Evolutionary conservation across 306 rosid genomes (phyloP), one percentile per base, ranked within the genome.

Genomic region (Vachellia collinsii): DNA sequence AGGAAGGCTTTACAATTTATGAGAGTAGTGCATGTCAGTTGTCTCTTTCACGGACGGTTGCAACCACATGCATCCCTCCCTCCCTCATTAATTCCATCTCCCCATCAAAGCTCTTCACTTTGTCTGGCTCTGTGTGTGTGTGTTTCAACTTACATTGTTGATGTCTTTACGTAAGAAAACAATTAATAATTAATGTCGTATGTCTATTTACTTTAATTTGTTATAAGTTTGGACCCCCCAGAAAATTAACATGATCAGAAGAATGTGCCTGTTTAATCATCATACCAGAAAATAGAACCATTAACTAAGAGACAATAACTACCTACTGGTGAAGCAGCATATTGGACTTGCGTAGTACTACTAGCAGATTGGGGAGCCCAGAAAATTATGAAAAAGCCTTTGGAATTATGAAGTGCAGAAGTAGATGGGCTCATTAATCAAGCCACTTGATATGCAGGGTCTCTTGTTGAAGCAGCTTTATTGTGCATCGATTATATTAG

Each of bases 41-140:
- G 68, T 77, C 42, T 75, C 14, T 67, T 62, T 82, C 77, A 72
- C 66, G 78, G 80, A 65, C 77, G 66, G 94, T 83, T 87, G 77
- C 89, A 81, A 72, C 88, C 58, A 75, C 83, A 74, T 54, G 77
- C 44, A 29, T 29, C 34, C 34, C 34, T 29, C 34, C 34, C 34
- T 29, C 34, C 34, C 34, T 29, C 34, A 29, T 29, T 29, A 29
- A 29, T 29, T 29, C 34, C 34, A 29, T 29, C 34, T 29, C 34
- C 34, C 34, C 23, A 53, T 19, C 2, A 53, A 51, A 51, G 16
- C 58, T 51, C 58, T 19, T 17, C 58, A 16, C 58, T 51, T 51
- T 29, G 34, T 29, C 34, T 29, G 34, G 34, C 34, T 29, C 34
- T 29, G 64, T 22, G 34, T 29, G 34, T 29, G 34, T 29, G 36